Conservation (phyloP, 1,284 basidiomycete species). For the Cutaneotrichosporon sp. region DNA sequence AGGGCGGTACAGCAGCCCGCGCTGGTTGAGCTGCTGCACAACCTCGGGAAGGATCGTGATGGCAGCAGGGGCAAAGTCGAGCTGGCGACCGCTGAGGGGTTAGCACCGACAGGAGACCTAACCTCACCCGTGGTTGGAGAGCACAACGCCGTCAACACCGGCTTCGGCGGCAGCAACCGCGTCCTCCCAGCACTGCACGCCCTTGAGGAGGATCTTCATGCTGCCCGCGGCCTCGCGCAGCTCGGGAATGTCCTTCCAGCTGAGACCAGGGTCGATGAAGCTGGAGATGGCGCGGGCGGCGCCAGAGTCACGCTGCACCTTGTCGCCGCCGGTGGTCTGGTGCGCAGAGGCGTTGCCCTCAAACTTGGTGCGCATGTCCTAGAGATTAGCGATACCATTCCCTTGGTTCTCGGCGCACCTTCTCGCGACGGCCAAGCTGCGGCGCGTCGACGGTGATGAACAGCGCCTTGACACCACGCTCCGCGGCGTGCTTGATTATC, state of each 20-base stretch:
- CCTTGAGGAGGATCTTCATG: conserved; percentile 89
- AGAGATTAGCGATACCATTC: background rate
- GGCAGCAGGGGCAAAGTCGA: conserved; percentile 85
- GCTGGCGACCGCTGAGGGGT: conserved; percentile 61
- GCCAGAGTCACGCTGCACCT: conserved; percentile 77
- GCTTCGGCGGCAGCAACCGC: conserved; percentile 79
- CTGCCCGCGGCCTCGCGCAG: conserved; percentile 77
- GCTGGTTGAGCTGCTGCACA: conserved; percentile 64
- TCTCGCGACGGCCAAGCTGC: conserved; percentile 81
- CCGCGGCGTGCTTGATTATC: conserved; percentile 76
- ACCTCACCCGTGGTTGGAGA: conserved; percentile 41
- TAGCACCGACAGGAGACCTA: background rate
- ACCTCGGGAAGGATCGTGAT: conserved; percentile 87
- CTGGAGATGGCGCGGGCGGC: conserved; percentile 92
- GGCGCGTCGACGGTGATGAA: conserved; percentile 93
- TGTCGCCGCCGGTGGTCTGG: conserved; percentile 56
- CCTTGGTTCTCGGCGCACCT: too few relatives aligned
- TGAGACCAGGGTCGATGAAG: conserved; percentile 85
- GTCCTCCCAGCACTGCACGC: conserved; percentile 92
- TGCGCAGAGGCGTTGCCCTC: conserved; percentile 70
- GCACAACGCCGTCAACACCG: conserved; percentile 75
- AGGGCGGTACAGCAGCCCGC: conserved; percentile 52
- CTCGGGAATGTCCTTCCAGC: conserved; percentile 82
- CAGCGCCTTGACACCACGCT: conserved; percentile 71
- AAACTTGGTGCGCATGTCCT: conserved; percentile 93